A percentile compares a stretch with the other conserved stretches of the same genome.
phyloP scores from a whole-genome alignment of 1,284 basidiomycete species.

The Blastosporella zonata region DNA sequence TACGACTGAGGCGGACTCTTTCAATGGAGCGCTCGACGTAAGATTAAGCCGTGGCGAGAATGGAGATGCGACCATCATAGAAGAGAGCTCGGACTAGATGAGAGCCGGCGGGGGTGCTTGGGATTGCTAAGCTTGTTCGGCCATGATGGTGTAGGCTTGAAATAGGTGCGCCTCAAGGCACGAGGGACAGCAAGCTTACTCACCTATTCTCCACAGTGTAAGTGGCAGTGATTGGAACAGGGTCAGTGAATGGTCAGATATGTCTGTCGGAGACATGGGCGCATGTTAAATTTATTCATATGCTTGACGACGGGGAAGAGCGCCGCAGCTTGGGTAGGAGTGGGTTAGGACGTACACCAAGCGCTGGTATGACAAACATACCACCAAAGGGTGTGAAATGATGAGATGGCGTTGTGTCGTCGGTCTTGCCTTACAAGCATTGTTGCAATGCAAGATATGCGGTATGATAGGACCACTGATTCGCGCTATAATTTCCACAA shows the following conservation, averaged over 20 bases:
- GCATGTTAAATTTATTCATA: not conserved
- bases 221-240: not conserved
- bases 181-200: not conserved
- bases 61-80: not conserved
- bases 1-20: not conserved
- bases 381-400: not conserved
- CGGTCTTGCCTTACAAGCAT: not conserved
- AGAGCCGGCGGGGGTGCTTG: not conserved
- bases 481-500: not conserved
- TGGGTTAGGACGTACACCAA: not conserved
- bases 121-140: not conserved
- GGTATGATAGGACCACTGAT: not conserved
- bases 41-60: not conserved
- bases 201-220: not conserved
- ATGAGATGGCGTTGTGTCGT: not conserved
- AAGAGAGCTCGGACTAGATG: not conserved
- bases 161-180: not conserved
- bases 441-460: not conserved
- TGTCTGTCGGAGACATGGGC: not conserved
- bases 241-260: not conserved
- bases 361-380: not conserved
- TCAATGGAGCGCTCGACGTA: not conserved
- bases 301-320: not conserved
- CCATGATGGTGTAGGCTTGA: not conserved
- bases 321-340: not conserved